Conservation (phyloP, 192 early-diverging fungal species). For the Gryganskiella cystojenkinii region DNA sequence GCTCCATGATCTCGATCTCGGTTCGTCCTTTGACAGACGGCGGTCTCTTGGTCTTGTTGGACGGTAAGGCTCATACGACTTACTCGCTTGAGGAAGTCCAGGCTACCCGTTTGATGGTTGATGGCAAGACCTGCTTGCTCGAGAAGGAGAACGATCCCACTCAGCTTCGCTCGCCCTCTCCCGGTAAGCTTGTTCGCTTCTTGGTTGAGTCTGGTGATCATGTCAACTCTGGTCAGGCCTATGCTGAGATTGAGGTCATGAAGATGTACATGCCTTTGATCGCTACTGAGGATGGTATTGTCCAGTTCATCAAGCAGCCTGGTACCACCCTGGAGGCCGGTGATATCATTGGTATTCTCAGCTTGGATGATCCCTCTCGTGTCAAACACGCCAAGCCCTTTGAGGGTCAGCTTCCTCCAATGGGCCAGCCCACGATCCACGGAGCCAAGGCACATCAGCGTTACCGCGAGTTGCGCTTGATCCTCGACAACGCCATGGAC, state of each 20-base stretch:
- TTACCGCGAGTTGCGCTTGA: conserved; percentile 68
- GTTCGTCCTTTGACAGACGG: conserved; percentile 91
- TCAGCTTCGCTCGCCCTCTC: conserved; percentile 93
- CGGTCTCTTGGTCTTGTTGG: conserved; percentile 89
- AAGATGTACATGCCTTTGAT: conserved; percentile 99
- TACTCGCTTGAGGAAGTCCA: conserved; percentile 92
- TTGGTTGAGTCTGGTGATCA: conserved; percentile 95
- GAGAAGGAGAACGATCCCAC: conserved; percentile 99
- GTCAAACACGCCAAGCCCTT: conserved; percentile 92
- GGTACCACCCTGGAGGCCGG: conserved; percentile 87
- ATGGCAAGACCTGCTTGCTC: conserved; percentile 90
- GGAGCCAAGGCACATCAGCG: conserved; percentile 93
- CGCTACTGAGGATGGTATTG: conserved; percentile 89
- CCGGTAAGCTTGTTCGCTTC: conserved; percentile 96
- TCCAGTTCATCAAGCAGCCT: conserved; percentile 89
- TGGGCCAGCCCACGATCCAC: conserved; percentile 82
- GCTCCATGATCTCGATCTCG: conserved; percentile 83
- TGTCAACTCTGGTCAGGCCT: conserved; percentile 88
- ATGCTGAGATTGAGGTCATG: conserved; percentile 99
- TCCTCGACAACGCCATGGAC: conserved; percentile 81
- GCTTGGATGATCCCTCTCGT: conserved; percentile 92
- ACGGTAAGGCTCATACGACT: conserved; percentile 90
- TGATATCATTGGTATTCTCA: conserved; percentile 93
- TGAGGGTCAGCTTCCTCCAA: conserved; percentile 74
- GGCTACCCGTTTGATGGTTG: conserved; percentile 88